Conservation (phyloP, 345 rosid genomes). For the Bruguiera gymnorhiza region DNA sequence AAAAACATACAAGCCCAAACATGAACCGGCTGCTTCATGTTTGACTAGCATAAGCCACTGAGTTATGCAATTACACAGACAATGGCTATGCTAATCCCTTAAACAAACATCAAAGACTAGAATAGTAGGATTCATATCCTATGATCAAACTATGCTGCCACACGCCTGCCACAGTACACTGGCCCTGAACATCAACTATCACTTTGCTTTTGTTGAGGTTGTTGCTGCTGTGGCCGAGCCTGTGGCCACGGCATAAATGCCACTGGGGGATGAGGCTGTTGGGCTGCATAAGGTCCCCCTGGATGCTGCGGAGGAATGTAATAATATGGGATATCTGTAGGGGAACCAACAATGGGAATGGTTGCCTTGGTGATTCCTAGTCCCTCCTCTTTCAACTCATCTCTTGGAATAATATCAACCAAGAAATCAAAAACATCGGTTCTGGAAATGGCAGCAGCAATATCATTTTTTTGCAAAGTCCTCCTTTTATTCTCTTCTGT, state of each 20-base stretch:
- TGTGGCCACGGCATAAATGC: slow-evolving; percentile 42
- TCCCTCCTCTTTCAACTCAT: slow-evolving; percentile 46
- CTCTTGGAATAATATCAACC: slow-evolving; percentile 47
- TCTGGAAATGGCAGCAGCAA: slow-evolving; percentile 43
- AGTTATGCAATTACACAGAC: background rate
- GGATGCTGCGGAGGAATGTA: slow-evolving; percentile 36
- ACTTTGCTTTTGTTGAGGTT: slow-evolving; percentile 20
- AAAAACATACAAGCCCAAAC: background rate
- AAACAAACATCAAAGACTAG: background rate
- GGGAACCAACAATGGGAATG: slow-evolving; percentile 38
- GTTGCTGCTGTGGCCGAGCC: slow-evolving; percentile 24
- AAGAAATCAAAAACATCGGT: slow-evolving; percentile 44
- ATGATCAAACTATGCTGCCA: background rate
- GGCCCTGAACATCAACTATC: background rate
- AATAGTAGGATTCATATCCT: background rate
- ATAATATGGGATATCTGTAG: slow-evolving; percentile 38
- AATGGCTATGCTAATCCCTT: background rate
- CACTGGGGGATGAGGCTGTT: slow-evolving; percentile 33
- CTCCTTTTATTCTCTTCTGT: slow-evolving; percentile 46
- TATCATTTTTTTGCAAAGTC: slow-evolving; percentile 44
- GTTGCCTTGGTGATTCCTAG: slow-evolving; percentile 37
- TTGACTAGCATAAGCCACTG: background rate
- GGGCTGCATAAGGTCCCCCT: slow-evolving; percentile 35
- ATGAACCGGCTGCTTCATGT: slow-evolving; percentile 1
- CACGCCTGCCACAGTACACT: background rate